Evolutionary conservation across 495 filamentous ascomycete genomes (phyloP).

Genomic region (Aspergillus olivimuriae): DNA sequence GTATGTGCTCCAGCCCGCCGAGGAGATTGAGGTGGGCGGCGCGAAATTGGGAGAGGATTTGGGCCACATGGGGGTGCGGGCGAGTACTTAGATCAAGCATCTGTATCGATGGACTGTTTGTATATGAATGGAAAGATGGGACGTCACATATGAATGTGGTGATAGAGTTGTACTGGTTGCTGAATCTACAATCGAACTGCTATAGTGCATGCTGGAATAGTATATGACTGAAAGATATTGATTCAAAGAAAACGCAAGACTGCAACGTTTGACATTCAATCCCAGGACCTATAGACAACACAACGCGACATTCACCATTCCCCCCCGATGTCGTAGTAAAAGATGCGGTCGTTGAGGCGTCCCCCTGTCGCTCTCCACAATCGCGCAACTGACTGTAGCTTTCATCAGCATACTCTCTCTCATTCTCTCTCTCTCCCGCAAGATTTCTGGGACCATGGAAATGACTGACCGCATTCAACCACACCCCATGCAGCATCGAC

Average conservation of each 20-base stretch:
- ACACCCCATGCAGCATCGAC: slow-evolving; percentile 47
- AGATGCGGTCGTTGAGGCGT: slow-evolving; percentile 34
- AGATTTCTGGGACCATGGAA: too few relatives aligned
- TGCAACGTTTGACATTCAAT: not conserved
- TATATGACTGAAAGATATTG: not conserved
- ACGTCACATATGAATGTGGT: too few relatives aligned
- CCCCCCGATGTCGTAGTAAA: slow-evolving; percentile 44
- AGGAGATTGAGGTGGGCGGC: slow-evolving; percentile 32
- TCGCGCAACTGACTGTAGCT: slow-evolving; percentile 23
- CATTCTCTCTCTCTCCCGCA: too few relatives aligned
- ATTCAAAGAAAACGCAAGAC: not conserved
- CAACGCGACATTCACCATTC: slow-evolving; percentile 35
- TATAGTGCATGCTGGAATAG: not conserved
- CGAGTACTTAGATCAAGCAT: slow-evolving; percentile 16
- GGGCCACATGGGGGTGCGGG: slow-evolving; percentile 30
- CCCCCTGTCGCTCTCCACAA: slow-evolving; percentile 41
- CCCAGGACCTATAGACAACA: not conserved
- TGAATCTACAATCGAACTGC: too few relatives aligned
- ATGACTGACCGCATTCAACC: slow-evolving; percentile 44
- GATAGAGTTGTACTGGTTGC: too few relatives aligned
- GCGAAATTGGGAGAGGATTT: slow-evolving; percentile 39
- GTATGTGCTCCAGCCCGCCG: slow-evolving; percentile 46
- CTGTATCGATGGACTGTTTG: too few relatives aligned
- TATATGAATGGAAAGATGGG: too few relatives aligned
- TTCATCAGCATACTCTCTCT: too few relatives aligned